These are phyloP conservation scores for Kluyveromyces nonfermentans DNA, from an alignment of 805 yeast species.

Conservation along the genomic window DNA sequence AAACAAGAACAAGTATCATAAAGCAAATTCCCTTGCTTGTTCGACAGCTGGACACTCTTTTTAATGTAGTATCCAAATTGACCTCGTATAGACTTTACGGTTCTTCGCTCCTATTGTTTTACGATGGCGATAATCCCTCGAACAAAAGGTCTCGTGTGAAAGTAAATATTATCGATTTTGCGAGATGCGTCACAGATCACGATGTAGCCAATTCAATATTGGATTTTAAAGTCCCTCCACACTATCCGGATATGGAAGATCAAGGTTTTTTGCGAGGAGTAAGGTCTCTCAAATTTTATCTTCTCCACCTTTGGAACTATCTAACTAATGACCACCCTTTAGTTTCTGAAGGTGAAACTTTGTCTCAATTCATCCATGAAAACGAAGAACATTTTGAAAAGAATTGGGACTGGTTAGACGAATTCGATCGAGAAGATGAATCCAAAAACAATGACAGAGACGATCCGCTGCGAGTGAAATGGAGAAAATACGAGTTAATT, in stretches of 20 bases:
- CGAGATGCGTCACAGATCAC: conserved; percentile 75
- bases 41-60: conserved; percentile 48
- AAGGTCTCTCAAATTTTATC: conserved; percentile 58
- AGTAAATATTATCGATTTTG: conserved; percentile 89
- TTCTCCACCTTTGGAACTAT: conserved; percentile 47
- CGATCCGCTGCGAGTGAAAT: conserved; percentile 25
- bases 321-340: conserved; percentile 37
- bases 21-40: conserved; percentile 61
- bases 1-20: conserved; percentile 44
- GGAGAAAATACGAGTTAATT: conserved; percentile 29
- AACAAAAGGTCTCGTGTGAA: conserved; percentile 22
- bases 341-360: conserved; percentile 16
- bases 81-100: conserved; percentile 86
- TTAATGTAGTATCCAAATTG: conserved; percentile 43
- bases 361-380: conserved; percentile 12
- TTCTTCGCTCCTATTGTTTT: conserved; percentile 77
- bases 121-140: conserved; percentile 48
- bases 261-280: conserved; percentile 81
- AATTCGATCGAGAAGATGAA: conserved; percentile 30
- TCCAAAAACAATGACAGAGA: conserved; percentile 23
- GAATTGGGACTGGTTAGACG: conserved; percentile 33
- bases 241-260: conserved; percentile 55
- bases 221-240: conserved; percentile 60
- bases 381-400: conserved; percentile 15
- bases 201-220: conserved; percentile 33